Conservation (phyloP, 2,329 filamentous ascomycete species). For the Calonectria pseudoturangicola region DNA sequence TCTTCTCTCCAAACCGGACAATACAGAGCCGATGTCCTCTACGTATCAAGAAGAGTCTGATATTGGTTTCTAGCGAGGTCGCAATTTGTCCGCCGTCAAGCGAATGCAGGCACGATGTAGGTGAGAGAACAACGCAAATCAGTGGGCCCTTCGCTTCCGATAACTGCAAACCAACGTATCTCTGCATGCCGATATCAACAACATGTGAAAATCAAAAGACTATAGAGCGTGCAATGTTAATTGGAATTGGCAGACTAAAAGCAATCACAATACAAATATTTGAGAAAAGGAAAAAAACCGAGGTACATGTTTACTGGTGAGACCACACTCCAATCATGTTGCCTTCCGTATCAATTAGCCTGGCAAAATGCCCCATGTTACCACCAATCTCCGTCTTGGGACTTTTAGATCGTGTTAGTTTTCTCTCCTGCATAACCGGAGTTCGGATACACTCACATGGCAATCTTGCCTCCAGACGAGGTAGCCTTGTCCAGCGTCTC, state of each 20-base stretch:
- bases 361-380: conserved; percentile 60
- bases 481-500: conserved; percentile 56
- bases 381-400: conserved; percentile 60
- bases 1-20: conserved; percentile 32
- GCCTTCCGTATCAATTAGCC: conserved; percentile 62
- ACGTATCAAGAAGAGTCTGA: conserved; percentile 36
- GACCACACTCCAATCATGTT: conserved; percentile 62
- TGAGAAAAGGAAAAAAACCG: neutral
- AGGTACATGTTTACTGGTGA: conserved; percentile 49
- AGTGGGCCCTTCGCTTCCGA: conserved; percentile 12
- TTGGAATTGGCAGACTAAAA: neutral
- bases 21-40: conserved; percentile 26
- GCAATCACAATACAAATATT: neutral
- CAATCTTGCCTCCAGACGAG: conserved; percentile 58
- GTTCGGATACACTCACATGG: conserved; percentile 56
- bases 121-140: conserved; percentile 27
- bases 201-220: neutral
- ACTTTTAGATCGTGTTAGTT: conserved; percentile 46
- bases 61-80: conserved; percentile 34
- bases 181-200: neutral
- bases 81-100: conserved; percentile 21
- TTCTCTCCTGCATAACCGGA: conserved; percentile 11
- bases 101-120: conserved; percentile 14
- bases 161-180: neutral
- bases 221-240: neutral